These are phyloP conservation scores for Barnettozyma vustinii DNA, from an alignment of 805 yeast genomes.

Conservation along the genomic window DNA sequence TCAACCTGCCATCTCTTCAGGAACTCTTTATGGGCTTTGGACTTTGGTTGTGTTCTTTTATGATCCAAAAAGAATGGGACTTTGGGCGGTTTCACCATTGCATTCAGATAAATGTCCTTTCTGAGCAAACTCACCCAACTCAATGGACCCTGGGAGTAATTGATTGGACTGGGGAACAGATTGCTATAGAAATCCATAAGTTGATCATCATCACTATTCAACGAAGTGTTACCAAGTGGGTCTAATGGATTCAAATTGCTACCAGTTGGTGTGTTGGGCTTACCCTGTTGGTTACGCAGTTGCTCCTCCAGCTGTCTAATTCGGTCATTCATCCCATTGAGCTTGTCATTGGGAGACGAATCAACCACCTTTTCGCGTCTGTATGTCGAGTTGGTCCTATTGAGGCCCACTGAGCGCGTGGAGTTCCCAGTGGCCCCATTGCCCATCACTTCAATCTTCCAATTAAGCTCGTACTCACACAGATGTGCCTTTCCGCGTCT, in stretches of 20 bases:
- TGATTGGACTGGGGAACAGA: conserved; percentile 6
- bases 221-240: not conserved
- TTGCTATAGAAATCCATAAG: conserved; percentile 12
- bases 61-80: not conserved
- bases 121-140: conserved; percentile 23
- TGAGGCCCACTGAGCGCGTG: not conserved
- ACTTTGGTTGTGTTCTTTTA: not conserved
- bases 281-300: not conserved
- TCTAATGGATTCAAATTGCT: not conserved
- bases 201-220: not conserved
- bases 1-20: conserved; percentile 6
- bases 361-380: not conserved
- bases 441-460: conserved; percentile 12
- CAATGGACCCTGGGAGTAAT: conserved; percentile 18
- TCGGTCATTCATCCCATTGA: conserved; percentile 10
- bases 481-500: conserved; percentile 12
- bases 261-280: not conserved
- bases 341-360: conserved; percentile 1
- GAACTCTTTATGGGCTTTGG: conserved; percentile 2
- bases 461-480: conserved; percentile 19
- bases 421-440: not conserved
- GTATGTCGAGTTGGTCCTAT: not conserved
- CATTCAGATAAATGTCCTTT: conserved; percentile 21
- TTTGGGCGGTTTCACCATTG: conserved; percentile 9
- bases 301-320: conserved; percentile 15